Percentiles rank a stretch among this genome's conserved stretches.
Conservation (phyloP, 2,329 filamentous ascomycete genomes). For the Pseudogymnoascus sp. region DNA sequence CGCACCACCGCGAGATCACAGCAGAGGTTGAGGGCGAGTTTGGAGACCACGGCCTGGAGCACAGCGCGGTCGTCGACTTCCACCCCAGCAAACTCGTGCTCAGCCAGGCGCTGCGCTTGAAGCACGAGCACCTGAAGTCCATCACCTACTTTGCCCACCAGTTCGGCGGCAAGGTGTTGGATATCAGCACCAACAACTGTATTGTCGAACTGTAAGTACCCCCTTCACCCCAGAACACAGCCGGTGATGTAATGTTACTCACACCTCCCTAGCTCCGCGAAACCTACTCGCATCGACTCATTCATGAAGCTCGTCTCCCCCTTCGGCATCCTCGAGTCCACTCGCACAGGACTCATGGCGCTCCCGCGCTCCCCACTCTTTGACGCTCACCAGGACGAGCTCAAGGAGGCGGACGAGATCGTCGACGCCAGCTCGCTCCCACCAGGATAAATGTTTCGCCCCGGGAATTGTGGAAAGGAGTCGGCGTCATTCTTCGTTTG, state of each 20-base stretch:
- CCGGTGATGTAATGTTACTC: conserved; percentile 15
- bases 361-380: conserved; percentile 86
- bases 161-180: conserved; percentile 93
- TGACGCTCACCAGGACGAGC: conserved; percentile 59
- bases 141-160: conserved; percentile 97
- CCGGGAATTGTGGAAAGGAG: neutral
- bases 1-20: conserved; percentile 89
- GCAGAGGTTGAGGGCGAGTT: conserved; percentile 40
- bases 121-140: conserved; percentile 93
- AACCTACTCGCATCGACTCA: conserved; percentile 87
- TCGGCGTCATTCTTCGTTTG: conserved; percentile 10
- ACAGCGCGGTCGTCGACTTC: conserved; percentile 51
- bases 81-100: conserved; percentile 81
- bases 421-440: conserved; percentile 92
- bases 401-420: conserved; percentile 87
- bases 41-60: conserved; percentile 25
- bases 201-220: conserved; percentile 85
- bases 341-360: conserved; percentile 93
- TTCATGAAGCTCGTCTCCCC: conserved; percentile 93
- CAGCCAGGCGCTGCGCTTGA: conserved; percentile 86
- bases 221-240: neutral
- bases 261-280: conserved; percentile 61
- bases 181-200: conserved; percentile 97
- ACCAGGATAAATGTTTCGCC: conserved; percentile 57
- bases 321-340: conserved; percentile 94